phyloP scores from a whole-genome alignment of 2,329 filamentous ascomycete species.

The Coleophoma eucalyptorum region DNA sequence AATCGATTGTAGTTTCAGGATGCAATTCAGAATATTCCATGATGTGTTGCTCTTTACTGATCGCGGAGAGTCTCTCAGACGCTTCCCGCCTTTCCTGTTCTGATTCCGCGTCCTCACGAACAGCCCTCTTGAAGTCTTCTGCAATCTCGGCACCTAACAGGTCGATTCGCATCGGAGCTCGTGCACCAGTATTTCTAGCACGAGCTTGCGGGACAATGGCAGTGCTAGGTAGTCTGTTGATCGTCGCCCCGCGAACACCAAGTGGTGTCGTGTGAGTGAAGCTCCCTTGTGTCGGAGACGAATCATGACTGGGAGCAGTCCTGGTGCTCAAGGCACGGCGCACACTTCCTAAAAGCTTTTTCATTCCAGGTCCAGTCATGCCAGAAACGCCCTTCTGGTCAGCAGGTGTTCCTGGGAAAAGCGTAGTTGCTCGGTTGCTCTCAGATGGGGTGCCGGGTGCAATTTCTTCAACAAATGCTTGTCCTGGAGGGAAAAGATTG shows the following conservation, averaged over 20 bases:
- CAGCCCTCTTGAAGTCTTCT: constrained; percentile 74
- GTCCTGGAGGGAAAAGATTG: constrained; percentile 75
- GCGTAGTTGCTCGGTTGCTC: constrained; percentile 48
- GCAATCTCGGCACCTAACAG: constrained; percentile 73
- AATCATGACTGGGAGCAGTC: constrained; percentile 13
- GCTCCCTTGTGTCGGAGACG: constrained; percentile 30
- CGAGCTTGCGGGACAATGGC: constrained; percentile 55
- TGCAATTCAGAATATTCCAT: constrained; percentile 20
- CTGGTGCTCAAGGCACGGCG: constrained; percentile 71
- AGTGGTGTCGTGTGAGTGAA: constrained; percentile 28
- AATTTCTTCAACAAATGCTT: constrained; percentile 72
- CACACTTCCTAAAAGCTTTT: constrained; percentile 81
- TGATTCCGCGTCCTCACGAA: constrained; percentile 58
- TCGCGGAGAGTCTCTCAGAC: constrained; percentile 17
- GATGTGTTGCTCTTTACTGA: constrained; percentile 10
- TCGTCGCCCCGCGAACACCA: constrained; percentile 39
- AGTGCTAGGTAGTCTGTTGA: constrained; percentile 55
- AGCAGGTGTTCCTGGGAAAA: constrained; percentile 35
- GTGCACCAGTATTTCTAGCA: constrained; percentile 37
- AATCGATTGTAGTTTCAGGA: constrained; percentile 18
- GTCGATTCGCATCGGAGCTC: constrained; percentile 68
- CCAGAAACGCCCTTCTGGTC: constrained; percentile 48
- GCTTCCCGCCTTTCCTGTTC: constrained; percentile 26
- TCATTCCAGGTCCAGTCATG: constrained; percentile 73
- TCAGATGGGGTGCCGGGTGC: constrained; percentile 44